A percentile compares a stretch with the other conserved stretches of the same genome.
phyloP scores from a whole-genome alignment of 2,329 filamentous ascomycete species.

The Alternaria novae-zelandiae region DNA sequence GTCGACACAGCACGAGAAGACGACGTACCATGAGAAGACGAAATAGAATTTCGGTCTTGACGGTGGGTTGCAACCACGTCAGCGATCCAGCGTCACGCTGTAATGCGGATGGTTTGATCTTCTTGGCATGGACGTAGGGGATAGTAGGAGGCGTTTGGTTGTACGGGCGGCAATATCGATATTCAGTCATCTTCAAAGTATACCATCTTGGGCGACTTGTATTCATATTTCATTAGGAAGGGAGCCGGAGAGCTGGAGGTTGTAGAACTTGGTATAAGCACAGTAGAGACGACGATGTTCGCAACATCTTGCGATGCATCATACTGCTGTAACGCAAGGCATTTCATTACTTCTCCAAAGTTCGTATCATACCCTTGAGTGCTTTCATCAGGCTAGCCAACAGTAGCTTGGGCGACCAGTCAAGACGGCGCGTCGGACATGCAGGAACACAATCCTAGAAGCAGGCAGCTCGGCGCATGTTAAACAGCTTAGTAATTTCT shows the following conservation, averaged over 20 bases:
- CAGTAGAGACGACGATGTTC: not conserved
- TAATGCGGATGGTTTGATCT: not conserved
- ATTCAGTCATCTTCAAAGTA: not conserved
- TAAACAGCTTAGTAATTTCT: too few species aligned
- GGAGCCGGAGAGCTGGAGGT: too few species aligned
- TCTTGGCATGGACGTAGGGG: not conserved
- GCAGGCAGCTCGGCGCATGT: not conserved
- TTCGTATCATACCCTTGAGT: not conserved
- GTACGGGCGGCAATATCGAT: not conserved
- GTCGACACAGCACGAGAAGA: constrained; percentile 91
- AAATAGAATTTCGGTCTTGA: constrained; percentile 58
- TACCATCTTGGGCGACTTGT: not conserved
- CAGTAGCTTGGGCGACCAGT: not conserved
- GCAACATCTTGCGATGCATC: not conserved
- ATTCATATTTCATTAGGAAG: not conserved
- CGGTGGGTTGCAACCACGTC: not conserved
- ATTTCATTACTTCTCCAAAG: not conserved
- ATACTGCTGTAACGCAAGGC: not conserved
- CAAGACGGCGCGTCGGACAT: not conserved
- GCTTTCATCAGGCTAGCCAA: not conserved
- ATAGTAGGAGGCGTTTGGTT: not conserved
- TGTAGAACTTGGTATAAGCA: not conserved
- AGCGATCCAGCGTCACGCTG: not conserved
- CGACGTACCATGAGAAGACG: constrained; percentile 75
- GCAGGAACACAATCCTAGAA: not conserved